Conservation (phyloP, 495 filamentous ascomycete species). For the Alectoria sarmentosa region DNA sequence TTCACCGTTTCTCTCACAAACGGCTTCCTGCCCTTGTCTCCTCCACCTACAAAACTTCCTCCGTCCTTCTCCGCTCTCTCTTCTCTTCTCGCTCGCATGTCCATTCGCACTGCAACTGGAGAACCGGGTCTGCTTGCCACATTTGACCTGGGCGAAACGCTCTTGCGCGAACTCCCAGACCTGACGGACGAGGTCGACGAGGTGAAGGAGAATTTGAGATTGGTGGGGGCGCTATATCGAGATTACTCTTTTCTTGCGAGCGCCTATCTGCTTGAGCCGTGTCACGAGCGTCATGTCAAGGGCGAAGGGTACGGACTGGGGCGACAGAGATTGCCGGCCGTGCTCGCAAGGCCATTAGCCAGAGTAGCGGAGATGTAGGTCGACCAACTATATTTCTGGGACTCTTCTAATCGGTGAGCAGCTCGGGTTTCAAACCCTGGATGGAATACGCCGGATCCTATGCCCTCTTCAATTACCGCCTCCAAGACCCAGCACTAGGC, state of each 20-base stretch:
- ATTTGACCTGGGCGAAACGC: conserved; percentile 60
- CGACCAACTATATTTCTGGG: conserved; percentile 21
- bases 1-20: conserved; percentile 84
- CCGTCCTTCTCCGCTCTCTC: conserved; percentile 61
- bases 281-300: conserved; percentile 49
- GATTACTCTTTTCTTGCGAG: conserved; percentile 88
- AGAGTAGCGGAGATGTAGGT: conserved; percentile 70
- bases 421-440: conserved; percentile 71
- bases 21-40: conserved; percentile 56
- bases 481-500: conserved; percentile 56
- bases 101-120: conserved; percentile 61
- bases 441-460: conserved; percentile 94
- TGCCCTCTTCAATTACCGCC: conserved; percentile 81
- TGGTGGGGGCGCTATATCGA: conserved; percentile 76
- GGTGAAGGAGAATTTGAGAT: conserved; percentile 59
- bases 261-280: conserved; percentile 90
- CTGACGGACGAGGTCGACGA: conserved; percentile 63
- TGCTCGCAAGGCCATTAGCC: conserved; percentile 12
- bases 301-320: conserved; percentile 34
- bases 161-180: conserved; percentile 62
- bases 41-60: conserved; percentile 43
- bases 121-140: conserved; percentile 68
- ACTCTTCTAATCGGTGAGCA: conserved; percentile 20
- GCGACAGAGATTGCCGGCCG: conserved; percentile 7
- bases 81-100: conserved; percentile 64